Conservation (phyloP, 1,139 yeast species). For the Hyphopichia fennica region DNA sequence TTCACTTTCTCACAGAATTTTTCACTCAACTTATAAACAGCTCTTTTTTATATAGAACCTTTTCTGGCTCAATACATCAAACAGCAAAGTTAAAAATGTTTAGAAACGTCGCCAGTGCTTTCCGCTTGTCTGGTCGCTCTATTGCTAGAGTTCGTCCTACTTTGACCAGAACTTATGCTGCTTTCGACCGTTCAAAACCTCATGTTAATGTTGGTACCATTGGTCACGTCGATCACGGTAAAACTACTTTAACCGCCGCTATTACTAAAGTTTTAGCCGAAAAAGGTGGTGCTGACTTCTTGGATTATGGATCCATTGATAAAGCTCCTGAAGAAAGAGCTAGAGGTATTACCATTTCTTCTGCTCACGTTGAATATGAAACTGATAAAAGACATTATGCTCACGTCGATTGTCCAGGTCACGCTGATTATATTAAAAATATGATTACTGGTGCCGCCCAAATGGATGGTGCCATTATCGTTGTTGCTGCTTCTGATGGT, state of each 20-base stretch:
- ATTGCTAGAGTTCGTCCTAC: conserved; percentile 22
- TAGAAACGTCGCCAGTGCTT: conserved; percentile 14
- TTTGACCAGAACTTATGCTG: conserved; percentile 54
- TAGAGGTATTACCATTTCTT: conserved; percentile 97
- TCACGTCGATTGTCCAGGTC: conserved; percentile 97
- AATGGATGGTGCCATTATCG: conserved; percentile 99
- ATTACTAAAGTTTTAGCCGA: conserved; percentile 91
- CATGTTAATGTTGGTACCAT: conserved; percentile 95
- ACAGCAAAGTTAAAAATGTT: conserved; percentile 15
- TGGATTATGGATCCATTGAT: conserved; percentile 92
- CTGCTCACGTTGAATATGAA: conserved; percentile 96
- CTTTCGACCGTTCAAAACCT: conserved; percentile 90
- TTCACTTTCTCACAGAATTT: neutral
- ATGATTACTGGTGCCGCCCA: conserved; percentile 99
- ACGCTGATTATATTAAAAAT: conserved; percentile 97
- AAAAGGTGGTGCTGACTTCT: conserved; percentile 88
- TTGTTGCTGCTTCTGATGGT: conserved; percentile 98
- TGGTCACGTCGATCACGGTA: conserved; percentile 96
- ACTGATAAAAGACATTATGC: conserved; percentile 93
- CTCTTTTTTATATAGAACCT: neutral
- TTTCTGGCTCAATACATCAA: neutral
- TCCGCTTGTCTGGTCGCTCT: conserved; percentile 19
- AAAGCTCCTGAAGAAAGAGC: conserved; percentile 99
- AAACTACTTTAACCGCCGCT: conserved; percentile 97
- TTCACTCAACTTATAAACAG: neutral